Conservation (phyloP, 163 green algal genomes). For the Chlamydomonas reinhardtii region DNA sequence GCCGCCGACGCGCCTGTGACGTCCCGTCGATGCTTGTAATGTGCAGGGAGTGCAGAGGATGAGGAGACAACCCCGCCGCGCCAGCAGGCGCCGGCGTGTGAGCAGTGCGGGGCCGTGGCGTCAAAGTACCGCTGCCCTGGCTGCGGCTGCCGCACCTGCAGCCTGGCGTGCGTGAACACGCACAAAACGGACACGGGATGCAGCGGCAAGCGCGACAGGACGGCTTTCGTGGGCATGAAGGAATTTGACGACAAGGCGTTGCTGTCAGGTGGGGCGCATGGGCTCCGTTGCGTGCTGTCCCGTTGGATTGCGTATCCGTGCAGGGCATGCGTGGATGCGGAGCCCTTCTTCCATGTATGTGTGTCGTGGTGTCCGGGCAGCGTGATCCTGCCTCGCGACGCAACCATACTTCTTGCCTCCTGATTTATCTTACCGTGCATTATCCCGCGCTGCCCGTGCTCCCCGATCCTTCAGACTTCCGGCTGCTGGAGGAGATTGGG, state of each 20-base stretch:
- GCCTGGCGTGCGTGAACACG: slow-evolving; percentile 71
- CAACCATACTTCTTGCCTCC: too few relatives aligned
- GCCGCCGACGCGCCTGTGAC: too few relatives aligned
- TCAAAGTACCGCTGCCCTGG: slow-evolving; percentile 81
- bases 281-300: neutral
- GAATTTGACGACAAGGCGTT: slow-evolving; percentile 82
- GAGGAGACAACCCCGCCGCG: neutral
- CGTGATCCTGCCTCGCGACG: too few relatives aligned
- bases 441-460: too few relatives aligned
- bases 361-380: too few relatives aligned
- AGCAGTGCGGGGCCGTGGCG: slow-evolving; percentile 46
- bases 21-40: too few relatives aligned
- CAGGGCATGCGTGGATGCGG: too few relatives aligned
- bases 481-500: slow-evolving; percentile 69
- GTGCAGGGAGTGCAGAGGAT: neutral
- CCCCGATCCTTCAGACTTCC: slow-evolving; percentile 51
- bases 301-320: too few relatives aligned
- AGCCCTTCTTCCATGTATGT: too few relatives aligned
- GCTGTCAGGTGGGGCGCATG: slow-evolving; percentile 67
- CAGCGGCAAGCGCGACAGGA: slow-evolving; percentile 84
- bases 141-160: slow-evolving; percentile 77
- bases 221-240: slow-evolving; percentile 78
- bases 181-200: slow-evolving; percentile 84
- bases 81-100: slow-evolving; percentile 28
- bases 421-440: too few relatives aligned